Percentiles rank a stretch among this genome's conserved stretches.
These are phyloP conservation scores for Aspergillus latus DNA, from an alignment of 2,329 filamentous ascomycete genomes.

Conservation along the genomic window DNA sequence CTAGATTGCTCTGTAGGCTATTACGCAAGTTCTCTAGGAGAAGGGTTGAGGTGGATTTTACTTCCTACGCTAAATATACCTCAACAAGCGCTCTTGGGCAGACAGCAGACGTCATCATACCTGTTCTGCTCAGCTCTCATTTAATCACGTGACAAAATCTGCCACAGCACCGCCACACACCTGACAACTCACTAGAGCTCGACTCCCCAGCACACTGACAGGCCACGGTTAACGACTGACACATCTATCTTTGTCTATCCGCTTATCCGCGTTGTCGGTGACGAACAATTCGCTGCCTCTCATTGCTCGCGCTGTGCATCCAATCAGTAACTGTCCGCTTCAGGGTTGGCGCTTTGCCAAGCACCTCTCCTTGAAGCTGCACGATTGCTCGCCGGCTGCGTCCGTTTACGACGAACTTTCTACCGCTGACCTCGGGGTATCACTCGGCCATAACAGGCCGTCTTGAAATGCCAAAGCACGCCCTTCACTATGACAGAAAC, in stretches of 20 bases:
- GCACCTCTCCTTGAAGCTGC: conserved; percentile 31
- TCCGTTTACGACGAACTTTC: conserved; percentile 19
- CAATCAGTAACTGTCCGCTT: conserved; percentile 18
- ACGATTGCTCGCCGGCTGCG: conserved; percentile 21
- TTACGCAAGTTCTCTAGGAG: not conserved
- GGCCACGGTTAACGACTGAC: not conserved
- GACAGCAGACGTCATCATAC: not conserved
- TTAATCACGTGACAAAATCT: too few species aligned
- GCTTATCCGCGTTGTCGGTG: conserved; percentile 3
- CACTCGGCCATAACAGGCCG: conserved; percentile 22
- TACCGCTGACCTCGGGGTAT: conserved; percentile 25
- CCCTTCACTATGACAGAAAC: conserved; percentile 67
- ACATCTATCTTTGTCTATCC: conserved; percentile 4
- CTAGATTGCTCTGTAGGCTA: not conserved
- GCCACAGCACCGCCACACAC: too few species aligned
- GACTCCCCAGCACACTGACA: not conserved
- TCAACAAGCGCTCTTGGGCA: not conserved
- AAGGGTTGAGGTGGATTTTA: not conserved
- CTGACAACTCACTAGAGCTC: not conserved
- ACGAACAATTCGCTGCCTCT: conserved; percentile 4
- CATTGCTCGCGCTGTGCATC: conserved; percentile 1
- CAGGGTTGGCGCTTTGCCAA: conserved; percentile 28
- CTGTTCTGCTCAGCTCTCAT: not conserved
- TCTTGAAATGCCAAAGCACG: conserved; percentile 61
- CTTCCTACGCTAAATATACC: not conserved